Conservation (phyloP, 164 flowering plant genomes). For the Liquidambar formosana region DNA sequence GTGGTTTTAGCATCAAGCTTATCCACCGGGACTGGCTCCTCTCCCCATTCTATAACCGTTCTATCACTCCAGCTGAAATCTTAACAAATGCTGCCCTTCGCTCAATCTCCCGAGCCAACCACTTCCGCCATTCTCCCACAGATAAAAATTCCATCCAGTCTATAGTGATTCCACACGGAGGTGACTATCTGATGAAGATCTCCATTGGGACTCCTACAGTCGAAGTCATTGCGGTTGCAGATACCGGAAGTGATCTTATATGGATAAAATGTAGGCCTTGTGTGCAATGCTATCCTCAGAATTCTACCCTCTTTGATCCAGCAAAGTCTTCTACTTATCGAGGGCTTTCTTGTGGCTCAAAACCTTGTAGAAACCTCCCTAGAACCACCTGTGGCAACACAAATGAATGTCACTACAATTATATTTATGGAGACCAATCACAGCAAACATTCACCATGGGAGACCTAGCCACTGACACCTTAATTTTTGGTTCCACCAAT, state of each 20-base stretch:
- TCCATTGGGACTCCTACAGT: slow-evolving; percentile 37
- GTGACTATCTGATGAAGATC: slow-evolving; percentile 27
- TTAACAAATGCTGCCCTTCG: slow-evolving; percentile 18
- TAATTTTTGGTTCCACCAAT: slow-evolving; percentile 29
- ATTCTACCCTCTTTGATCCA: slow-evolving; percentile 32
- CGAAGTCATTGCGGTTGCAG: slow-evolving; percentile 28
- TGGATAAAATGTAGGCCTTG: slow-evolving; percentile 53
- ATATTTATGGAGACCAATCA: slow-evolving; percentile 33
- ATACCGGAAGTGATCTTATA: slow-evolving; percentile 43
- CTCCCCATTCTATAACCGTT: slow-evolving; percentile 38
- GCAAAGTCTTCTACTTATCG: slow-evolving; percentile 17
- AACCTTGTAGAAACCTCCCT: background rate
- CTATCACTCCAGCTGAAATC: slow-evolving; percentile 13
- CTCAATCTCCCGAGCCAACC: slow-evolving; percentile 22
- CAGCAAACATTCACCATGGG: slow-evolving; percentile 25
- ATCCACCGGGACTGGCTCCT: slow-evolving; percentile 40
- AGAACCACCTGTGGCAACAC: background rate
- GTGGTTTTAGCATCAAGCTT: slow-evolving; percentile 34
- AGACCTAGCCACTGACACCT: slow-evolving; percentile 22
- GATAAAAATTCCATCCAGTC: background rate
- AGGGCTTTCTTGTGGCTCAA: slow-evolving; percentile 20
- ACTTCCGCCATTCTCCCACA: background rate
- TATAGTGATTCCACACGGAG: background rate
- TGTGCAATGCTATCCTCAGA: slow-evolving; percentile 27
- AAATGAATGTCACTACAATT: slow-evolving; percentile 4